A percentile compares a stretch with the other conserved stretches of the same genome.
These are phyloP conservation scores for Kalaharituber pfeilii DNA, from an alignment of 2,329 filamentous ascomycete species.

Conservation along the genomic window DNA sequence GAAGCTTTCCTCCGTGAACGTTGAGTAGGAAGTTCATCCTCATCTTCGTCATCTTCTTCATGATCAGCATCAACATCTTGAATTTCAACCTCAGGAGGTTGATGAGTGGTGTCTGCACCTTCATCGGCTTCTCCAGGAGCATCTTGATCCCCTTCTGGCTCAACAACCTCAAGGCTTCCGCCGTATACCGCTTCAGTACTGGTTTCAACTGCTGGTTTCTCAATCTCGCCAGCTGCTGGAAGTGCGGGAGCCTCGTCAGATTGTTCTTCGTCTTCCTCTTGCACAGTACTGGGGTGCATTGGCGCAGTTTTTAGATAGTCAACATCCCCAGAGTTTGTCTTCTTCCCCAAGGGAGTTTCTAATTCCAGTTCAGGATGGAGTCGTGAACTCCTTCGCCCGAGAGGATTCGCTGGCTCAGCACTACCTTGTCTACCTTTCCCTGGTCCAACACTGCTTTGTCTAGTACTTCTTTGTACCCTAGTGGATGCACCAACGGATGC, in stretches of 20 bases:
- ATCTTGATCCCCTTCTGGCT: slow-evolving; percentile 2
- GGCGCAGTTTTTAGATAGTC: slow-evolving; percentile 7
- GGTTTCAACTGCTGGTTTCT: slow-evolving; percentile 25
- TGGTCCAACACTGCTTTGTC: slow-evolving; percentile 3
- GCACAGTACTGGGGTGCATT: slow-evolving; percentile 3
- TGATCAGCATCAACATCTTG: slow-evolving; percentile 19
- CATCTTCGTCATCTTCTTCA: slow-evolving; percentile 35
- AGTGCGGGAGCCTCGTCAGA: slow-evolving; percentile 2
- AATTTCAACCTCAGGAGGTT: slow-evolving; percentile 17
- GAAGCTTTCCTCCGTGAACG: slow-evolving; percentile 29
- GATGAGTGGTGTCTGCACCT: slow-evolving; percentile 25
- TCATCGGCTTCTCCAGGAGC: slow-evolving; percentile 29
- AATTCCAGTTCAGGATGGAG: background rate
- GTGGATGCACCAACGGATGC: background rate
- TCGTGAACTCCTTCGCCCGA: background rate
- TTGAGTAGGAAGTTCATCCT: slow-evolving; percentile 38
- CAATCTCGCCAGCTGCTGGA: slow-evolving; percentile 19
- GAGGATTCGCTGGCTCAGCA: background rate
- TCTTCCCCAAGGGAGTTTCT: background rate
- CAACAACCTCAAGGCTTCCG: slow-evolving; percentile 1
- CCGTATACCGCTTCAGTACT: background rate
- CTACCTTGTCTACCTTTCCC: background rate
- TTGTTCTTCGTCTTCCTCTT: slow-evolving; percentile 6
- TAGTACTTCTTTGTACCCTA: slow-evolving; percentile 8
- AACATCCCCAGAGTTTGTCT: background rate